These are phyloP conservation scores for Aaosphaeria arxii DNA, from an alignment of 2,329 filamentous ascomycete species.

Conservation along the genomic window DNA sequence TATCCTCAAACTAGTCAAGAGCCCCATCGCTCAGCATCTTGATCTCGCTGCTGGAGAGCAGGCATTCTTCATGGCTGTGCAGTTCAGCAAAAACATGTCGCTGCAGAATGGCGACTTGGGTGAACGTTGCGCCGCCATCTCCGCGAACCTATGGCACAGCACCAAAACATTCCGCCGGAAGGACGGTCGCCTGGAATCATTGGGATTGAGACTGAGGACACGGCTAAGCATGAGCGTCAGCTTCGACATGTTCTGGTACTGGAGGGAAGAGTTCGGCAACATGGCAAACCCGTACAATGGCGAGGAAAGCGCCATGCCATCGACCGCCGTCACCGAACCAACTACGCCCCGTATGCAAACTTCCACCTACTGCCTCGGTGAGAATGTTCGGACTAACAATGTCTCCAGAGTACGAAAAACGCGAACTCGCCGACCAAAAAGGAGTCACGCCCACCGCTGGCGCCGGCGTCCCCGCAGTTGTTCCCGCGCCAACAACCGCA, in stretches of 20 bases:
- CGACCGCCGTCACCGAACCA: conserved; percentile 20
- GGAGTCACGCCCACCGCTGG: too few species aligned
- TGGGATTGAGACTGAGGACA: conserved; percentile 29
- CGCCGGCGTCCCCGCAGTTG: too few species aligned
- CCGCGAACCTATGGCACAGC: conserved; percentile 35
- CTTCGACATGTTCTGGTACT: conserved; percentile 41
- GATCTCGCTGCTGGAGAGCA: conserved; percentile 32
- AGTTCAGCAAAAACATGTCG: conserved; percentile 31
- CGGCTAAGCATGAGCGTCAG: conserved; percentile 36
- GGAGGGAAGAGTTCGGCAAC: conserved; percentile 36
- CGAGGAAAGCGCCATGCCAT: conserved; percentile 19
- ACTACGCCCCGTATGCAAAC: conserved; percentile 25
- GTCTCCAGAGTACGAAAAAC: conserved; percentile 5
- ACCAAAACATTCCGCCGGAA: conserved; percentile 29
- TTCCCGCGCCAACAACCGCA: background rate
- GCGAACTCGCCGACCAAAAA: background rate
- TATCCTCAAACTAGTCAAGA: conserved; percentile 30
- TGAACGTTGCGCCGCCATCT: conserved; percentile 24
- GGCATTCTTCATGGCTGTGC: conserved; percentile 28
- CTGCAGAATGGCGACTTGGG: conserved; percentile 32
- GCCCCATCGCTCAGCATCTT: conserved; percentile 27
- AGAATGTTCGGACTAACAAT: background rate
- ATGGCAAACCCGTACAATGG: conserved; percentile 35
- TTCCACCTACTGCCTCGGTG: background rate
- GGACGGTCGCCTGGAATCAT: conserved; percentile 29